phyloP scores from a whole-genome alignment of 73 alveolate genomes.

The Halteria grandinella region DNA sequence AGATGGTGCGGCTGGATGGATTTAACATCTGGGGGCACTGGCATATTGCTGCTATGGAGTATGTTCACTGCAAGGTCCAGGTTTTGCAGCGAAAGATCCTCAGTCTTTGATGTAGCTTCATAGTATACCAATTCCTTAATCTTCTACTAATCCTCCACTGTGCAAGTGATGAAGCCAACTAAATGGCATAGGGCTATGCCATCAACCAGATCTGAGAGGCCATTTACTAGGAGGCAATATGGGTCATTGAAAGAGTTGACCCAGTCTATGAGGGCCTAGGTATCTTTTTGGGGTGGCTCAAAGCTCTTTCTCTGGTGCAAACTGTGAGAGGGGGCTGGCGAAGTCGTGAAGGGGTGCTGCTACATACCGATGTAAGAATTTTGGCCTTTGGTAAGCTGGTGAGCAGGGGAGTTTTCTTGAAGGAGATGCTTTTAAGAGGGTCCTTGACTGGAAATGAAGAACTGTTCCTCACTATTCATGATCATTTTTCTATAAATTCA shows the following conservation, averaged over 20 bases:
- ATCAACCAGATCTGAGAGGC: constrained; percentile 40
- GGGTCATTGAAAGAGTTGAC: constrained; percentile 65
- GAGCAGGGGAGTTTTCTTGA: too few species aligned
- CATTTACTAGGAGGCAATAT: constrained; percentile 49
- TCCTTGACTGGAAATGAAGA: too few species aligned
- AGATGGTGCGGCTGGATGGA: too few species aligned
- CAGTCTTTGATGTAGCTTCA: constrained; percentile 11
- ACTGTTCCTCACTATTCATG: too few species aligned
- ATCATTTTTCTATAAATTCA: too few species aligned
- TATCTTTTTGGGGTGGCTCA: too few species aligned
- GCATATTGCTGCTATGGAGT: constrained; percentile 5
- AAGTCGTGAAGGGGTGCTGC: too few species aligned
- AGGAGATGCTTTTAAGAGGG: too few species aligned
- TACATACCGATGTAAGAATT: too few species aligned
- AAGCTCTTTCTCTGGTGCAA: too few species aligned
- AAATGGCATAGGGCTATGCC: constrained; percentile 55
- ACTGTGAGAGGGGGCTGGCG: too few species aligned
- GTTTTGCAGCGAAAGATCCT: neutral
- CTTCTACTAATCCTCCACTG: constrained; percentile 39
- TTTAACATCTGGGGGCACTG: constrained; percentile 7
- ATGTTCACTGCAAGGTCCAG: constrained; percentile 35
- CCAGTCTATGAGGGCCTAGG: constrained; percentile 56
- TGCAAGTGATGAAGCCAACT: constrained; percentile 44
- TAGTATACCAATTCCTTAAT: constrained; percentile 21
- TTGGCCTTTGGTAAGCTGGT: too few species aligned